A percentile compares a stretch with the other conserved stretches of the same genome.
phyloP scores from a whole-genome alignment of 306 rosid genomes.

The Myrica gale region DNA sequence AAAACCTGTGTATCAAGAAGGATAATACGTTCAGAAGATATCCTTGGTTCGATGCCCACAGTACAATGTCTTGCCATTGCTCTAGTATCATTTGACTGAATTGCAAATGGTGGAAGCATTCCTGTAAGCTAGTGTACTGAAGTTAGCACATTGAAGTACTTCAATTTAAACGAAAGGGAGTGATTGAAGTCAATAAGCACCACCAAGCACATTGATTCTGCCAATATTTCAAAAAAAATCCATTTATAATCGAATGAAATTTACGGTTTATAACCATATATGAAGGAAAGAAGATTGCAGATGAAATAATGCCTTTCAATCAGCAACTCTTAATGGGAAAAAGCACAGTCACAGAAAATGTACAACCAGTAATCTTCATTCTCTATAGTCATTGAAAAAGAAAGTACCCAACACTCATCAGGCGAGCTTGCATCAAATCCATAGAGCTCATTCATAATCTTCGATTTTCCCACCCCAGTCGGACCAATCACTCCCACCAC shows the following conservation, averaged over 20 bases:
- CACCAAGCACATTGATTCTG: not conserved
- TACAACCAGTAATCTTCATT: too few relatives aligned
- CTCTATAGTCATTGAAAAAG: not conserved
- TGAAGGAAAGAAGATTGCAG: not conserved
- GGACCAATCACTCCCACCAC: conserved; percentile 90
- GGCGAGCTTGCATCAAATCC: conserved; percentile 79
- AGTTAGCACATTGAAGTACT: conserved; percentile 12
- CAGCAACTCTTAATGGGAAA: too few relatives aligned
- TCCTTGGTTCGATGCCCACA: conserved; percentile 81
- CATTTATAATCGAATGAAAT: not conserved
- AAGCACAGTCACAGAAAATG: not conserved
- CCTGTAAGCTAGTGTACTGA: conserved; percentile 43
- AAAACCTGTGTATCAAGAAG: conserved; percentile 89
- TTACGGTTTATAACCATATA: not conserved
- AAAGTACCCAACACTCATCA: conserved; percentile 41
- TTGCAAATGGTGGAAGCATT: conserved; percentile 72
- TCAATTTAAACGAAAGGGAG: not conserved
- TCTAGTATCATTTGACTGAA: conserved; percentile 65
- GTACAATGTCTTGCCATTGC: conserved; percentile 85
- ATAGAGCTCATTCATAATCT: conserved; percentile 80
- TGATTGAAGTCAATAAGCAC: not conserved
- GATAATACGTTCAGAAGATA: conserved; percentile 75
- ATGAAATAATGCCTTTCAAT: not conserved
- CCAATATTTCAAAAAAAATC: not conserved
- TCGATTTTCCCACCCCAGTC: conserved; percentile 83